These are phyloP conservation scores for Xylariaceae sp. DNA, from an alignment of 2,329 filamentous ascomycete genomes.

Conservation along the genomic window DNA sequence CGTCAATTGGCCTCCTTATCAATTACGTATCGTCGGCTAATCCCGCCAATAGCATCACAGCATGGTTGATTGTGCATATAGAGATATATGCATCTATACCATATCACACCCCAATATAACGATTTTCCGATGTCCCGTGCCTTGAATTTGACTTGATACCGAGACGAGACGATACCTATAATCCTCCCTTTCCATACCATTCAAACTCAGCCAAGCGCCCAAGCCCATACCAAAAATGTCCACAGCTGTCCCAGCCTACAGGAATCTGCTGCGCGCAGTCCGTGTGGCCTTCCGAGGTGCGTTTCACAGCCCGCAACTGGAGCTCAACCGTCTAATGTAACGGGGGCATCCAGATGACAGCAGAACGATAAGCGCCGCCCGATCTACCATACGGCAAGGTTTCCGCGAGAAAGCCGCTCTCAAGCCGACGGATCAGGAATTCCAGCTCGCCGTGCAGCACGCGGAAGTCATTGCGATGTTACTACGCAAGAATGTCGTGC, in stretches of 20 bases:
- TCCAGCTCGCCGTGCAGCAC: slow-evolving; percentile 64
- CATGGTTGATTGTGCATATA: too few relatives aligned
- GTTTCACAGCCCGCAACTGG: slow-evolving; percentile 1
- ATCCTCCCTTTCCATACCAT: not conserved
- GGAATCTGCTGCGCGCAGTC: slow-evolving; percentile 74
- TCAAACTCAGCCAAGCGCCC: not conserved
- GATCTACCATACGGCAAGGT: slow-evolving; percentile 63
- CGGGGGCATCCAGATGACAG: slow-evolving; percentile 58
- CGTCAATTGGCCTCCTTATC: too few relatives aligned
- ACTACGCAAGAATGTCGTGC: slow-evolving; percentile 79
- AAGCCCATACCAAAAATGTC: slow-evolving; percentile 10
- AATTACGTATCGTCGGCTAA: too few relatives aligned
- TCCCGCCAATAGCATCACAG: too few relatives aligned
- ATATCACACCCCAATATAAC: not conserved
- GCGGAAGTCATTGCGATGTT: slow-evolving; percentile 80
- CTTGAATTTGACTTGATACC: not conserved
- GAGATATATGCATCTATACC: not conserved
- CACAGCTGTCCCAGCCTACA: slow-evolving; percentile 65
- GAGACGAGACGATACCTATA: not conserved
- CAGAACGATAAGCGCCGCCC: slow-evolving; percentile 64
- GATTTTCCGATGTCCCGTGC: not conserved
- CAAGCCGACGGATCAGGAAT: slow-evolving; percentile 53
- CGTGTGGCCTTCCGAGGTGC: slow-evolving; percentile 79
- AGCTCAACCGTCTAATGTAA: not conserved
- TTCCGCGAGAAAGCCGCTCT: slow-evolving; percentile 67